A percentile compares a stretch with the other conserved stretches of the same genome.
Conservation (phyloP, 1,139 yeast species). For the Wickerhamomyces sp. region DNA sequence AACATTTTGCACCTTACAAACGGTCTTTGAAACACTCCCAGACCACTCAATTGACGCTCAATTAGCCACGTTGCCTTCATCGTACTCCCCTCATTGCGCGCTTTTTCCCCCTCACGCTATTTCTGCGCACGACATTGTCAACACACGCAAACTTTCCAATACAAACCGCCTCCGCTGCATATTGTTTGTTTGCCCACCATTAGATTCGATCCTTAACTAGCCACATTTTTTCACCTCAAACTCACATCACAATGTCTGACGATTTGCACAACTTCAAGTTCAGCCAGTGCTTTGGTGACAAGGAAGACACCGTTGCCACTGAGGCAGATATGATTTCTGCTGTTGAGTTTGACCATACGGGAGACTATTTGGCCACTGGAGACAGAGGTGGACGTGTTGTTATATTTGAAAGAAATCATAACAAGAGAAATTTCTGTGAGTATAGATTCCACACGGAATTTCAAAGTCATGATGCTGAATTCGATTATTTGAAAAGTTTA, state of each 20-base stretch:
- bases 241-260: constrained; percentile 12
- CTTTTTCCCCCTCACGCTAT: too few species aligned
- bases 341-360: constrained; percentile 93
- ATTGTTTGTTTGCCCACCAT: too few species aligned
- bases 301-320: constrained; percentile 94
- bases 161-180: too few species aligned
- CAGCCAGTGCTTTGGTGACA: constrained; percentile 95
- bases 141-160: too few species aligned
- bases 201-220: too few species aligned
- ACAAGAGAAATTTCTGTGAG: constrained; percentile 74
- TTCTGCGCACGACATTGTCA: too few species aligned
- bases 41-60: too few species aligned
- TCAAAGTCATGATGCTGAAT: constrained; percentile 98
- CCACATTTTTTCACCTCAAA: background rate
- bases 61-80: too few species aligned
- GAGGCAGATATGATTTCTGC: constrained; percentile 98
- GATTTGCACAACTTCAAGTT: constrained; percentile 41
- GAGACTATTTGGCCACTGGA: constrained; percentile 95
- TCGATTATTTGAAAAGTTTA: constrained; percentile 89
- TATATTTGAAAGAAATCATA: constrained; percentile 81
- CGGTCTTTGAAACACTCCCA: too few species aligned
- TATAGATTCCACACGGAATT: constrained; percentile 95
- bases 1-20: too few species aligned
- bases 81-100: too few species aligned
- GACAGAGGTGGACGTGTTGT: constrained; percentile 99